phyloP scores from a whole-genome alignment of 116 monocot species.

The Trichopus zeylanicus region DNA sequence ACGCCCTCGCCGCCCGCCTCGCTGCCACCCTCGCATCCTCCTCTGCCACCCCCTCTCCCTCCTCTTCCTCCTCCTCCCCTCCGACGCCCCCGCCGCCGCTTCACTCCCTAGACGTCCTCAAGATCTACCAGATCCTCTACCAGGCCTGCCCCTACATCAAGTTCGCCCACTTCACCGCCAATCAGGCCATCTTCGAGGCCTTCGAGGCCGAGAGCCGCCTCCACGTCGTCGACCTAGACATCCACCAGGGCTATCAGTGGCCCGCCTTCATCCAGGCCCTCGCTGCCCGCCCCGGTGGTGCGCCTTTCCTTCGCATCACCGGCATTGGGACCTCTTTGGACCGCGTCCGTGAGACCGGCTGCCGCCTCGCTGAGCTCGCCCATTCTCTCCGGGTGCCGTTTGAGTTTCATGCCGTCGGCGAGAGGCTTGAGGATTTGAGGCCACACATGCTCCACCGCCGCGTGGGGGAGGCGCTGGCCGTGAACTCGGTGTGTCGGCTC shows the following conservation, averaged over 20 bases:
- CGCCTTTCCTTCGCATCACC: conserved; percentile 20
- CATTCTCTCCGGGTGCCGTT: conserved; percentile 35
- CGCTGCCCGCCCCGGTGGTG: conserved; percentile 28
- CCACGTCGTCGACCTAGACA: conserved; percentile 41
- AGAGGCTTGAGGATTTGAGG: conserved; percentile 20
- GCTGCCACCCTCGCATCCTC: neutral
- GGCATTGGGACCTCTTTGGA: conserved; percentile 17
- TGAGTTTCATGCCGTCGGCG: conserved; percentile 33
- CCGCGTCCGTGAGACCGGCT: conserved; percentile 16
- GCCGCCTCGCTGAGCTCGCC: conserved; percentile 33
- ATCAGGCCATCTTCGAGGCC: conserved; percentile 51
- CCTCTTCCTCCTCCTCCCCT: conserved; percentile 3
- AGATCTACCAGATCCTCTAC: conserved; percentile 38
- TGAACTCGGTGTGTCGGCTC: conserved; percentile 38
- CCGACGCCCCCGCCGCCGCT: neutral
- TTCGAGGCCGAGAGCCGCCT: conserved; percentile 31
- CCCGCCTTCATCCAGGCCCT: conserved; percentile 41
- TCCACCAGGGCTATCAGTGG: conserved; percentile 46
- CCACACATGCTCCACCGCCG: conserved; percentile 26
- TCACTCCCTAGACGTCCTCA: conserved; percentile 21
- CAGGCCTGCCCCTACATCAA: conserved; percentile 51
- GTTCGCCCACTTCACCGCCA: conserved; percentile 58
- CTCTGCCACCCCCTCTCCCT: neutral
- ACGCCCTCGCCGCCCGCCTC: conserved; percentile 31
- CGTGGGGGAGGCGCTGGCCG: conserved; percentile 33